Evolutionary conservation across 2,329 filamentous ascomycete species (phyloP).

Genomic region (Ophiostoma ulmi): DNA sequence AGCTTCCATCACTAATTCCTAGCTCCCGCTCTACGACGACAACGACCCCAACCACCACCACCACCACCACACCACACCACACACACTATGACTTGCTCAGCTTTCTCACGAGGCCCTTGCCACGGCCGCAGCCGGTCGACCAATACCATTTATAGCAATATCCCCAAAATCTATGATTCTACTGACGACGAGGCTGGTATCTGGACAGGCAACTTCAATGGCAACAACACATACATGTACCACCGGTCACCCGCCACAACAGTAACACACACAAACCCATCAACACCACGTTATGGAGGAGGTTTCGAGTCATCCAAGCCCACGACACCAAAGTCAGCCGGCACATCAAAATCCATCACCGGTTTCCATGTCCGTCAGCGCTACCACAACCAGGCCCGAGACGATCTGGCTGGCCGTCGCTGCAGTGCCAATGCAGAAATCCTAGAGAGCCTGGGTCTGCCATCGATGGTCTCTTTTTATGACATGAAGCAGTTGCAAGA

Average conservation of each 20-base stretch:
- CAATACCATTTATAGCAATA: background rate
- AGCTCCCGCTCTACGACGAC: background rate
- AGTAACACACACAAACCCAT: background rate
- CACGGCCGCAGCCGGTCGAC: slow-evolving; percentile 8
- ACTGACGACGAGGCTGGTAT: slow-evolving; percentile 16
- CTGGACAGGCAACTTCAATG: background rate
- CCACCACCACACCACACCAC: background rate
- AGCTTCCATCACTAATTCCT: slow-evolving; percentile 1
- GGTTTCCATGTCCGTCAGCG: slow-evolving; percentile 7
- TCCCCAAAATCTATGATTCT: slow-evolving; percentile 17
- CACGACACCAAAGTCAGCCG: background rate
- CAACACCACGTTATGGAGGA: background rate
- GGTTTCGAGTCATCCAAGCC: background rate
- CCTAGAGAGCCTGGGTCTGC: slow-evolving; percentile 25
- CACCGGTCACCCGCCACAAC: background rate
- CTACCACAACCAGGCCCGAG: background rate
- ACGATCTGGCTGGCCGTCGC: slow-evolving; percentile 18
- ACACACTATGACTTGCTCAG: slow-evolving; percentile 10
- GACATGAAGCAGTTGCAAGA: slow-evolving; percentile 27
- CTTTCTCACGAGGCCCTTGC: background rate
- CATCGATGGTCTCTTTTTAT: slow-evolving; percentile 25
- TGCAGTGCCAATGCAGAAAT: slow-evolving; percentile 28
- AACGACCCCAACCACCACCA: background rate
- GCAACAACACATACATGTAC: slow-evolving; percentile 8
- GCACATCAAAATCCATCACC: background rate